These are phyloP conservation scores for Trichoderma breve DNA, from an alignment of 2,329 filamentous ascomycete genomes.

Conservation along the genomic window DNA sequence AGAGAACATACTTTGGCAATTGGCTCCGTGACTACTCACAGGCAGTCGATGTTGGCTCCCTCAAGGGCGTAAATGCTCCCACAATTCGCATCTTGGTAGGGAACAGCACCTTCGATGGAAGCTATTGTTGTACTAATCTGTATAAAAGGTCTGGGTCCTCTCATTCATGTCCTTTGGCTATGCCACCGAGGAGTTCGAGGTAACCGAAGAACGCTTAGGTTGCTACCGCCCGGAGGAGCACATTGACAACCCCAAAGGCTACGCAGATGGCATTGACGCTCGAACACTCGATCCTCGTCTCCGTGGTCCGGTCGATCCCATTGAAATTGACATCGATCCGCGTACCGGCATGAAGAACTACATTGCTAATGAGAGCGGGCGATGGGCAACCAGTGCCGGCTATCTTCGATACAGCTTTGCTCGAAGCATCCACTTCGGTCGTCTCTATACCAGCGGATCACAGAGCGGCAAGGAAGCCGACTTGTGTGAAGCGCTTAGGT, in stretches of 20 bases:
- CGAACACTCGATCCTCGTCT: conserved; percentile 77
- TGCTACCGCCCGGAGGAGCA: conserved; percentile 76
- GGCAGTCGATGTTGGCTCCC: conserved; percentile 74
- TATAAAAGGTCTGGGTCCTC: conserved; percentile 65
- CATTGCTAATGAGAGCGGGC: conserved; percentile 84
- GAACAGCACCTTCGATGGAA: not conserved
- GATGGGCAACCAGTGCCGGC: conserved; percentile 86
- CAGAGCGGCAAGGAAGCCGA: conserved; percentile 68
- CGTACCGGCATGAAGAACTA: conserved; percentile 98
- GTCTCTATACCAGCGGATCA: conserved; percentile 68
- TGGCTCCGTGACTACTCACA: conserved; percentile 86
- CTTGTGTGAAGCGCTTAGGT: conserved; percentile 75
- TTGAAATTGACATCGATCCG: conserved; percentile 71
- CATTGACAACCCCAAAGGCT: conserved; percentile 77
- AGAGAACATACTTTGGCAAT: conserved; percentile 81
- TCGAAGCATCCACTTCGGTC: conserved; percentile 73
- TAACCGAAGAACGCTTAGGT: conserved; percentile 75
- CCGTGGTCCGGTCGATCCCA: conserved; percentile 70
- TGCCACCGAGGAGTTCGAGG: conserved; percentile 82
- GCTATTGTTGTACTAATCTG: conserved; percentile 9
- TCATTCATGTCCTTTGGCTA: conserved; percentile 81
- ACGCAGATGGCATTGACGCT: conserved; percentile 84
- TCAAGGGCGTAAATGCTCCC: conserved; percentile 75
- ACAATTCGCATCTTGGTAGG: conserved; percentile 71
- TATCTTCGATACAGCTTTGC: conserved; percentile 76